A percentile compares a stretch with the other conserved stretches of the same genome.
These are phyloP conservation scores for Casuarina equisetifolia DNA, from an alignment of 306 rosid species.

Conservation along the genomic window DNA sequence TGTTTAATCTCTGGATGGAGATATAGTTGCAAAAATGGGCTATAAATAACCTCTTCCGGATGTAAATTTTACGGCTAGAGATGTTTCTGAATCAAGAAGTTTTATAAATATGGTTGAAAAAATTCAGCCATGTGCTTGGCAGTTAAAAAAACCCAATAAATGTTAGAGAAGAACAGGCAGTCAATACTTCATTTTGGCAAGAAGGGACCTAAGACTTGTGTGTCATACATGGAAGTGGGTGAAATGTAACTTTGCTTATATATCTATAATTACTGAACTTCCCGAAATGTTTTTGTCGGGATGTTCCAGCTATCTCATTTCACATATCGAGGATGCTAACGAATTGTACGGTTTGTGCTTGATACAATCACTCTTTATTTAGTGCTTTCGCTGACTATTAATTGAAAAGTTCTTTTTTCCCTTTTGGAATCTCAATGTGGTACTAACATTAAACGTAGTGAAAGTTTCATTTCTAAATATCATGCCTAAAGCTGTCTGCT, in stretches of 20 bases:
- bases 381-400: not conserved
- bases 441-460: not conserved
- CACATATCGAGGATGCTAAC: not conserved
- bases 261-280: not conserved
- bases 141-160: not conserved
- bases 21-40: not conserved
- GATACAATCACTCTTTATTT: not conserved
- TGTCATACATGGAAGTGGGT: conserved; percentile 2
- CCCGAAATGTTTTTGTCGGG: not conserved
- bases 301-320: conserved; percentile 2
- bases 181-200: not conserved
- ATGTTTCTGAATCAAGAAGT: not conserved
- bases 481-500: not conserved
- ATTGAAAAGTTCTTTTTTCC: not conserved
- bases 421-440: not conserved
- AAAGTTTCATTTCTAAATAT: not conserved
- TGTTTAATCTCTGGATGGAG: not conserved
- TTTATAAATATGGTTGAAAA: not conserved
- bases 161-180: not conserved
- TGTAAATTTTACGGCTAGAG: not conserved
- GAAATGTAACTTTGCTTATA: not conserved
- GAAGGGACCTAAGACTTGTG: not conserved
- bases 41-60: not conserved
- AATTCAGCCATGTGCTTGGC: not conserved
- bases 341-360: not conserved